Base-by-base conservation (phyloP, 768 basidiomycete species). In the Pleurotus platypus region DNA sequence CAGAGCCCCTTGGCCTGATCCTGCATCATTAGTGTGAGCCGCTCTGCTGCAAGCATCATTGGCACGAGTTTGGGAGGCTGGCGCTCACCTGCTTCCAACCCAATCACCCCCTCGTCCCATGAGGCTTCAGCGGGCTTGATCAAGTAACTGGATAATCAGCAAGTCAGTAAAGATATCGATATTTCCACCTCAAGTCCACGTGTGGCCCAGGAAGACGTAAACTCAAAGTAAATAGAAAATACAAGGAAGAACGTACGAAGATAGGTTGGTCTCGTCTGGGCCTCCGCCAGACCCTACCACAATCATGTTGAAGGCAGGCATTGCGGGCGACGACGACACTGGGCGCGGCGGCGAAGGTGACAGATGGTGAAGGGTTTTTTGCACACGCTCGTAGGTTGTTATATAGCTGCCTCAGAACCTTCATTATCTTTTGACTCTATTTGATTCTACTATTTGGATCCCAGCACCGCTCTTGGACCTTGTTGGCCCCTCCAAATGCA, bases 211-310 rank as follows among this genome's bases (percentile, higher is more conserved):
- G 6, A 43, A 27, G 16, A 27, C 42, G 26, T 40, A 48, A 40
- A 60, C 30, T 35, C 11, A 35, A 50, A 13, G 24, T 26, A 26
- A 46, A 13, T 45, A 39, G 42, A 58, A 54, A 58, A 62, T 59
- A 48, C 18, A 63, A 61, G 58, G 43, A 49, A 35, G 11, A 46
- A 79, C 87, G 62, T 68, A 93, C 94, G 84, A 88, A 24, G 90
- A 92, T 60, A 97, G 72, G 73, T 98, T 91, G 20, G 86, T 88
- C 71, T 98, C 95, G 63, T 87, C 81, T 6, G 92, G 93, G 49
- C 95, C 95, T 46, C 95, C 95, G 57, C 94, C 92, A 63, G 85
- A 83, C 48, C 76, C 95, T 38, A 93, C 84, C 62, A 89, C 87
- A 58, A 92, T 73, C 62, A 93, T 65, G 68, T 91, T 85, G 68